Conservation (phyloP, 225 moss, liverwort and hornwort genomes). For the Lunularia cruciata region DNA sequence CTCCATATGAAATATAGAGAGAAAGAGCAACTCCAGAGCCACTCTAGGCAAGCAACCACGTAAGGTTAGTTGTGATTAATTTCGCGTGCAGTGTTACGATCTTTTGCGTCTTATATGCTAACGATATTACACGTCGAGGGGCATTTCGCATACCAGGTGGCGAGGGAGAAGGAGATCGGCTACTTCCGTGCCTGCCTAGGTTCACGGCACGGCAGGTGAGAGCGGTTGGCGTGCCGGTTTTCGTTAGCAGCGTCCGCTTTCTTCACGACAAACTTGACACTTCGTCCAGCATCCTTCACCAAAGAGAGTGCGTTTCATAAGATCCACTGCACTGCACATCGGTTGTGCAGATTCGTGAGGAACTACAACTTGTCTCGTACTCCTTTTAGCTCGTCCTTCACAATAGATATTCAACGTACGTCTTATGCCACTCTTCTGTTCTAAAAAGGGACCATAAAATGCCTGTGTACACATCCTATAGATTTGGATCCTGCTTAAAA, state of each 20-base stretch:
- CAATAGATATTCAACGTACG: neutral
- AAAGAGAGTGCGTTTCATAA: constrained; percentile 6
- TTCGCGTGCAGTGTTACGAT: neutral
- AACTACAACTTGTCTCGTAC: neutral
- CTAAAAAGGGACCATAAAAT: neutral
- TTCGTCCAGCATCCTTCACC: neutral
- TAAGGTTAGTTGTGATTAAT: neutral
- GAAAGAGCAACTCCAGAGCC: too few species aligned
- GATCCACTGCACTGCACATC: neutral
- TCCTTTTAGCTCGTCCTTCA: neutral
- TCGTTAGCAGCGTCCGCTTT: neutral
- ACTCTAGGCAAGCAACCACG: neutral
- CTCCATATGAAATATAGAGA: too few species aligned
- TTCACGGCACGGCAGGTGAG: constrained; percentile 10
- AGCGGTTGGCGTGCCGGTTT: constrained; percentile 1
- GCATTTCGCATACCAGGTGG: neutral
- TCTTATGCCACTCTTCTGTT: neutral
- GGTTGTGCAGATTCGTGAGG: neutral
- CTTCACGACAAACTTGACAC: neutral
- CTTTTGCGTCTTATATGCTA: neutral
- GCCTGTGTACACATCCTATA: constrained; percentile 3
- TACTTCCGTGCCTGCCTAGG: neutral
- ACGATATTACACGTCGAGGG: neutral
- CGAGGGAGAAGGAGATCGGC: neutral
- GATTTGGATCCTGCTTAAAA: neutral